Conservation (phyloP, 805 yeast species). For the Kockiozyma suomiensis region DNA sequence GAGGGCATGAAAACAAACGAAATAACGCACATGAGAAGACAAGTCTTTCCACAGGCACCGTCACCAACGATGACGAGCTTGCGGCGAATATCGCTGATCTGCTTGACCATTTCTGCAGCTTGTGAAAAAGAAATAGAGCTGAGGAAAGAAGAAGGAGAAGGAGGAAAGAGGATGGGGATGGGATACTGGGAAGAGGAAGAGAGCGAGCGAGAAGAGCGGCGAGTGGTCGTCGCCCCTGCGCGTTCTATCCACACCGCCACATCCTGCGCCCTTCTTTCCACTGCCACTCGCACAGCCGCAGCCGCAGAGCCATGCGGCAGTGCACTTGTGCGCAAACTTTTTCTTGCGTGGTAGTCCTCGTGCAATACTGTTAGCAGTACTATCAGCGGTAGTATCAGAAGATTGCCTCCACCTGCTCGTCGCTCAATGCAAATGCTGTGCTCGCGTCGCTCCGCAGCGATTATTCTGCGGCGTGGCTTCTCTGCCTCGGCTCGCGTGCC, state of each 20-base stretch:
- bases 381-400: no score
- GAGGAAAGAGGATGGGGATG: background rate
- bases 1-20: constrained; percentile 1
- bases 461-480: constrained; percentile 9
- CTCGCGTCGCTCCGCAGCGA: background rate
- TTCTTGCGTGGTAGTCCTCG: no score
- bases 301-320: constrained; percentile 1
- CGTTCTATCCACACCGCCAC: constrained; percentile 13
- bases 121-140: background rate
- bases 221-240: constrained; percentile 7
- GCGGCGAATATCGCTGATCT: constrained; percentile 36
- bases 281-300: no score
- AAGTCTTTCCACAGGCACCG: constrained; percentile 97
- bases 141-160: background rate
- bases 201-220: constrained; percentile 11
- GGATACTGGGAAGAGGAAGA: background rate
- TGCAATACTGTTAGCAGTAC: no score
- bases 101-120: constrained; percentile 26
- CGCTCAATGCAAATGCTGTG: background rate
- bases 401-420: no score
- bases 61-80: constrained; percentile 94
- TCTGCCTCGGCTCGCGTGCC: constrained; percentile 11
- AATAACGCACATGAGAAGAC: constrained; percentile 63
- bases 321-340: background rate
- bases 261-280: background rate